Conservation (phyloP, 495 filamentous ascomycete genomes). For the Neurospora sp. region DNA sequence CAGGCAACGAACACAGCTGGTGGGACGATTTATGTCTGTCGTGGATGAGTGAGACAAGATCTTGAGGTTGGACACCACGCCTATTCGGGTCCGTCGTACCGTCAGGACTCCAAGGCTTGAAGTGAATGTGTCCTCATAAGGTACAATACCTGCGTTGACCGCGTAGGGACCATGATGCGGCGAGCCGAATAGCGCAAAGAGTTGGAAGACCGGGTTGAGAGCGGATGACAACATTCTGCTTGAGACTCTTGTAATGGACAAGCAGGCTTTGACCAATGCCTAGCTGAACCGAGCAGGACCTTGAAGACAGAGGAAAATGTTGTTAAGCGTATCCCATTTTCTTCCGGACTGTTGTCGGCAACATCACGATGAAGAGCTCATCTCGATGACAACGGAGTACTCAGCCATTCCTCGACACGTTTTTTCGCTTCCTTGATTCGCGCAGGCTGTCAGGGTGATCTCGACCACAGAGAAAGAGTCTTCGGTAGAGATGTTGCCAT, state of each 20-base stretch:
- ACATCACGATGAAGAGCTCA: not conserved
- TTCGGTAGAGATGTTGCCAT: not conserved
- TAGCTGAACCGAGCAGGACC: not conserved
- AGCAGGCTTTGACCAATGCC: not conserved
- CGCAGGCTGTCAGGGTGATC: not conserved
- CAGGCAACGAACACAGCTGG: not conserved
- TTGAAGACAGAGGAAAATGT: not conserved
- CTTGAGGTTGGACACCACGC: not conserved
- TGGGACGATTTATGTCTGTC: not conserved
- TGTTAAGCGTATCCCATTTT: not conserved
- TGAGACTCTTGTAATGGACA: not conserved
- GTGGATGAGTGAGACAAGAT: not conserved
- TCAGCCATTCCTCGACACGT: not conserved
- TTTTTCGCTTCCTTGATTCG: not conserved
- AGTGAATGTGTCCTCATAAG: not conserved
- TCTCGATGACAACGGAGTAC: not conserved
- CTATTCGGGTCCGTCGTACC: not conserved
- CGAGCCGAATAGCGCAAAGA: not conserved
- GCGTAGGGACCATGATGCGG: not conserved
- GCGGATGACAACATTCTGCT: not conserved
- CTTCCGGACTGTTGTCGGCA: not conserved
- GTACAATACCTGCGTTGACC: not conserved
- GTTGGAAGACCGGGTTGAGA: not conserved
- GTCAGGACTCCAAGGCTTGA: not conserved
- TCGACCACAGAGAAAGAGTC: not conserved